Evolutionary conservation across 164 flowering plant species (phyloP).

Genomic region (Euptelea pleiosperma): DNA sequence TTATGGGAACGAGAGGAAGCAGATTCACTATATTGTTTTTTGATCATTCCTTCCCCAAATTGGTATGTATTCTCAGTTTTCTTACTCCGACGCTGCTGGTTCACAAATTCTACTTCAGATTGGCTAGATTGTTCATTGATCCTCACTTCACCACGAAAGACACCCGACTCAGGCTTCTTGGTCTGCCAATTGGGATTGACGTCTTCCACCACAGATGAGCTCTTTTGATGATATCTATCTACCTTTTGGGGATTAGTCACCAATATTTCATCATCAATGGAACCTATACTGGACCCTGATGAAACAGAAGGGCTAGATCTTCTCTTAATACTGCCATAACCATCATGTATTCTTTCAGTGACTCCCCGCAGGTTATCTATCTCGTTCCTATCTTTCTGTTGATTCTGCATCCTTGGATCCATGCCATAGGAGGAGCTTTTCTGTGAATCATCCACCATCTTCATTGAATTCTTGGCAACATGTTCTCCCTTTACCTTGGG

Average conservation of each 20-base stretch:
- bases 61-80: slow-evolving; percentile 21
- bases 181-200: slow-evolving; percentile 9
- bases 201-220: slow-evolving; percentile 24
- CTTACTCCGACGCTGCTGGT: slow-evolving; percentile 7
- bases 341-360: slow-evolving; percentile 19
- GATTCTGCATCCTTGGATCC: slow-evolving; percentile 6
- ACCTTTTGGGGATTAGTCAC: slow-evolving; percentile 13
- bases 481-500: slow-evolving; percentile 6
- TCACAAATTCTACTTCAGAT: slow-evolving; percentile 19
- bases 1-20: slow-evolving; percentile 31
- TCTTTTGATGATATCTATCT: slow-evolving; percentile 31
- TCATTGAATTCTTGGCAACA: slow-evolving; percentile 3
- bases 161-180: slow-evolving; percentile 10
- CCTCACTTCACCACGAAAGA: slow-evolving; percentile 14
- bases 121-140: slow-evolving; percentile 26
- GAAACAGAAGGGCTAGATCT: slow-evolving; percentile 27
- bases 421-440: slow-evolving; percentile 2
- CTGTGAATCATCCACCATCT: slow-evolving; percentile 3
- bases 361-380: slow-evolving; percentile 18
- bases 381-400: slow-evolving; percentile 8
- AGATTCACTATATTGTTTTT: slow-evolving; percentile 23
- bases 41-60: slow-evolving; percentile 22
- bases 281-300: slow-evolving; percentile 18
- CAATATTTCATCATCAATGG: slow-evolving; percentile 17
- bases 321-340: slow-evolving; percentile 12